Evolutionary conservation across 2,329 filamentous ascomycete genomes (phyloP).

Genomic region (Xylariaceae sp.): DNA sequence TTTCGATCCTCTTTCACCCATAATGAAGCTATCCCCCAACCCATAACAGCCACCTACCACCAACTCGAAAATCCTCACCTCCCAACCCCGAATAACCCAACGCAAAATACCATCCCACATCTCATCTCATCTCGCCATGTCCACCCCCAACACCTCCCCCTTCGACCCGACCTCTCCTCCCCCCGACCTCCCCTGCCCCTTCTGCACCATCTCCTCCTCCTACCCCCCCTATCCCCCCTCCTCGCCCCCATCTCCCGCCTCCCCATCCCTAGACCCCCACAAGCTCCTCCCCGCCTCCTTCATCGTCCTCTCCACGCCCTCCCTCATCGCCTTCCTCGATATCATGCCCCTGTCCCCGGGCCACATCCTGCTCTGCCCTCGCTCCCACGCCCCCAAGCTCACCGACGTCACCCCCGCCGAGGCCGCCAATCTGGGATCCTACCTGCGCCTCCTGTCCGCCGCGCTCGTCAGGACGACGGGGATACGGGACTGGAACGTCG

Average conservation of each 20-base stretch:
- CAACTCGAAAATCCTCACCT: no score
- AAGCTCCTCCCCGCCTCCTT: slow-evolving; percentile 40
- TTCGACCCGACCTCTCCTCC: slow-evolving; percentile 34
- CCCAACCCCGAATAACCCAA: no score
- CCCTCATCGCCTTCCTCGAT: slow-evolving; percentile 84
- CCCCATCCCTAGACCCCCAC: slow-evolving; percentile 23
- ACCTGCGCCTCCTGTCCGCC: slow-evolving; percentile 67
- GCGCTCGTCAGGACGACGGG: slow-evolving; percentile 67
- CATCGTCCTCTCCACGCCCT: slow-evolving; percentile 71
- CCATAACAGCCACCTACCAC: no score
- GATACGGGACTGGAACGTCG: slow-evolving; percentile 86
- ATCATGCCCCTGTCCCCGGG: slow-evolving; percentile 83
- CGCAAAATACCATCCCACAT: no score
- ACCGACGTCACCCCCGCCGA: slow-evolving; percentile 63
- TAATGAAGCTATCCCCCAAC: no score
- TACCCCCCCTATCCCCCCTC: slow-evolving; percentile 45
- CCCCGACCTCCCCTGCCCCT: slow-evolving; percentile 47
- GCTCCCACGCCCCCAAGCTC: slow-evolving; percentile 73
- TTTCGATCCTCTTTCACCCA: no score
- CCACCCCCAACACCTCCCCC: slow-evolving; percentile 1
- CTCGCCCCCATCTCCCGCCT: slow-evolving; percentile 42
- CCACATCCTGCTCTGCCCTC: slow-evolving; percentile 77
- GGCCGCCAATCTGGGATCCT: slow-evolving; percentile 61
- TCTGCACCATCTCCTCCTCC: slow-evolving; percentile 53
- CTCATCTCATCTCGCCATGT: no score